Evolutionary conservation across 306 rosid species (phyloP), one percentile per base, ranked within the genome.

Genomic region (Mimosa pudica): DNA sequence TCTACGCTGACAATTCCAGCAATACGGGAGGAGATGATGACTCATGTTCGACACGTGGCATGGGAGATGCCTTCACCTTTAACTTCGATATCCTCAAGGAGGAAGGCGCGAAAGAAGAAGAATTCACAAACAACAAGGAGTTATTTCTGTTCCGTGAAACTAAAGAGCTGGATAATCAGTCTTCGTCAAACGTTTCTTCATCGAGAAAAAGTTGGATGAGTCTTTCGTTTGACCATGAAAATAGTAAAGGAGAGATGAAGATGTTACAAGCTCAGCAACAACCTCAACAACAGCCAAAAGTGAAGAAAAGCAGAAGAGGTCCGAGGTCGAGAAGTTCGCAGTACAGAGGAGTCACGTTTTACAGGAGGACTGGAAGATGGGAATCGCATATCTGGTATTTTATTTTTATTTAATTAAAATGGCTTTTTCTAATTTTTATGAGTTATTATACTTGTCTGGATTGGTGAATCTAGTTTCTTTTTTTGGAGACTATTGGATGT

Each of bases 281-380:
- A 41, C 82, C 70, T 57, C 82, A 63, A 49, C 91, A 57, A 13
- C 94, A 66, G 81, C 93, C 77, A 24, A 24, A 24, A 85, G 89
- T 79, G 83, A 96, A 90, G 92, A 96, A 96, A 87, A 93, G 96
- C 85, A 74, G 99, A 81, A 88, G 99, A 76, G 99, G 99, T 20
- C 99, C 99, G 45, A 86, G 99, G 93, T 95, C 99, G 46, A 88
- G 99, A 72, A 95, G 99, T 82, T 95, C 99, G 75, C 99, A 93
- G 92, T 95, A 91, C 81, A 81, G 99, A 88, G 99, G 99, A 5
- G 99, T 95, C 82, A 95, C 99, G 75, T 95, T 95, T 87, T 95
- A 95, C 62, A 79, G 99, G 77, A 92, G 99, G 77, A 95, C 99
- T n/a, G 99, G 99, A 67, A 86, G 99, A 92, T 95, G 99, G 99